Base-by-base conservation (phyloP, 805 yeast species). In the Yarrowia sp. region DNA sequence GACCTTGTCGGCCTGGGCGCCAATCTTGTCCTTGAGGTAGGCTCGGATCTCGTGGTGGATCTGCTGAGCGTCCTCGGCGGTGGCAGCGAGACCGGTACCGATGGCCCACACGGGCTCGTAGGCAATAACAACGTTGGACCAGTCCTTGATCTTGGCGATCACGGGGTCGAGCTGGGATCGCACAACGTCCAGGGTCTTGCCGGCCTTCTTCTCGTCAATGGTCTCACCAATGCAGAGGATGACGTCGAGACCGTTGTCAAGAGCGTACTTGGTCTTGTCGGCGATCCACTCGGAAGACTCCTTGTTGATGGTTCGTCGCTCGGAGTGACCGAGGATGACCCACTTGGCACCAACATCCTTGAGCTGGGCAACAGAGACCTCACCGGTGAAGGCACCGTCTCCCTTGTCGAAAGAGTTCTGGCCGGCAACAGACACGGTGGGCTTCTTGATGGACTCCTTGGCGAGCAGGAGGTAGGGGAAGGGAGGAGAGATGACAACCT, bases 71-170 rank as follows among this genome's bases (percentile, higher is more conserved):
- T 95, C 99, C 74, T 90, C 91, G 75, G 99, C 92, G 75, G 99
- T 95, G 72, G 99, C 98, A 77, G 98, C 97, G 79, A 95, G 87
- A 79, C 99, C 99, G 75, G 98, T 93, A 81, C 99, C 99, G 77
- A 95, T 95, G 76, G 99, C 99, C 99, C 99, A 95, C 75, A 95
- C 97, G 76, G 99, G 99, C 85, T 95, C 99, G 84, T 95, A 95
- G 77, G 99, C 99, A 80, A 95, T 83, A 73, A 95, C 98, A 74
- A 95, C 85, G 81, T 90, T 85, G 72, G 89, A 77, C 98, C 98
- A 94, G 88, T 93, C 98, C 77, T 79, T 77, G 72, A 92, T 88
- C 71, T 89, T 84, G 79, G 87, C 89, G 77, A 90, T 82, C 71
- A 90, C 98, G 72, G 98, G 97, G 74, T 87, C 85, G 78, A 94